A percentile compares a stretch with the other conserved stretches of the same genome.
phyloP scores from a whole-genome alignment of 108 stramenopile species.

The Nannochloropsis salina region DNA sequence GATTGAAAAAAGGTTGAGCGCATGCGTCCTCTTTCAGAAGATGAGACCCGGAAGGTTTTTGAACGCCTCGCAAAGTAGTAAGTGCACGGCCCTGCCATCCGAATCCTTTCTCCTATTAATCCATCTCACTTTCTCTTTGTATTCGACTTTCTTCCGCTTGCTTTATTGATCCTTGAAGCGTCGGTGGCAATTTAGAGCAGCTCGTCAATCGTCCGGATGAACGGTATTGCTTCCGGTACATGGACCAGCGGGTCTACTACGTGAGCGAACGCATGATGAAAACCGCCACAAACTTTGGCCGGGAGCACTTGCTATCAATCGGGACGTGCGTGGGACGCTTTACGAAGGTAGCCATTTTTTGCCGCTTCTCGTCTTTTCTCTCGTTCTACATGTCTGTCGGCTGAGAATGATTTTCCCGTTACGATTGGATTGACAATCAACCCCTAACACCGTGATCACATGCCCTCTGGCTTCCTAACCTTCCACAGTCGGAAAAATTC shows the following conservation, averaged over 20 bases:
- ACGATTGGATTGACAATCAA: neutral
- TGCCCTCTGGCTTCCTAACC: constrained; percentile 83
- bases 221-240: constrained; percentile 54
- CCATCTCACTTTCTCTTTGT: neutral
- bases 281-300: constrained; percentile 55
- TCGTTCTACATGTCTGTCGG: neutral
- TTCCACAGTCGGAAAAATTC: neutral
- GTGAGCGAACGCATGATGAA: constrained; percentile 61
- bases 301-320: constrained; percentile 75
- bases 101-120: neutral
- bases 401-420: neutral
- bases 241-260: constrained; percentile 90
- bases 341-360: constrained; percentile 91
- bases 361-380: neutral
- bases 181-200: constrained; percentile 81
- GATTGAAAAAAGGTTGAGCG: neutral
- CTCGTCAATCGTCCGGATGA: constrained; percentile 45
- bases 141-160: neutral
- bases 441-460: constrained; percentile 57
- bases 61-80: constrained; percentile 87
- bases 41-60: constrained; percentile 91
- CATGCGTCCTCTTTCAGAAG: constrained; percentile 96
- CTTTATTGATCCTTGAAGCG: constrained; percentile 36
- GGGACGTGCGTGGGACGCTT: constrained; percentile 98
- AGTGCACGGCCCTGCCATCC: neutral